Conservation (phyloP, 805 yeast genomes). For the Candida adriatica region DNA sequence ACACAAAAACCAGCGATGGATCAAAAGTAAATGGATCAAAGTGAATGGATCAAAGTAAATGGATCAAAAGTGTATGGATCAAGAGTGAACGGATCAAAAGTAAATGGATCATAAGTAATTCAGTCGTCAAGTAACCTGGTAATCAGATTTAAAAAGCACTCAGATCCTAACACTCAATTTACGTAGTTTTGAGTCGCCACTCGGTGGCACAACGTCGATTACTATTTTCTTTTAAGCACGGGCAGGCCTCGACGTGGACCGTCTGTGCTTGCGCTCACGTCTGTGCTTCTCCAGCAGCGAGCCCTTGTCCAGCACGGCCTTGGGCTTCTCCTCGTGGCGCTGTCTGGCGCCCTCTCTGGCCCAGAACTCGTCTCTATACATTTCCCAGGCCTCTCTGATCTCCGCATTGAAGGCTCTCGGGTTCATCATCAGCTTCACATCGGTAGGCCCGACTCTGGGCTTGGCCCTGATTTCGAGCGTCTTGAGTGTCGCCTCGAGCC, state of each 20-base stretch:
- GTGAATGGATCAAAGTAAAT: no score
- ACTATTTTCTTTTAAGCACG: no score
- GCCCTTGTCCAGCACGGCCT: slow-evolving; percentile 21
- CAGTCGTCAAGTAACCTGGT: no score
- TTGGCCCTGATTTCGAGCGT: slow-evolving; percentile 35
- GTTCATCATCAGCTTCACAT: slow-evolving; percentile 73
- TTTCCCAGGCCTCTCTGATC: slow-evolving; percentile 90
- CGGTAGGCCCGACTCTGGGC: slow-evolving; percentile 66
- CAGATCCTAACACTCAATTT: no score
- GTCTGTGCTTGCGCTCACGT: slow-evolving; percentile 33
- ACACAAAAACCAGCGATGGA: neutral
- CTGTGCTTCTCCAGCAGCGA: slow-evolving; percentile 31
- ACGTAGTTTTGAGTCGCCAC: no score
- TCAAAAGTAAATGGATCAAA: no score
- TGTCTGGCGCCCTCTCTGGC: slow-evolving; percentile 70
- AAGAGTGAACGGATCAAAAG: no score
- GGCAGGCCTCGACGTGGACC: no score
- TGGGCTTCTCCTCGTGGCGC: slow-evolving; percentile 23
- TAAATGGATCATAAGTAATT: no score
- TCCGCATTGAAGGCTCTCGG: slow-evolving; percentile 79
- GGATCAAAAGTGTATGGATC: no score
- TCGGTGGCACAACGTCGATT: no score
- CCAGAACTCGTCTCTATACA: slow-evolving; percentile 93
- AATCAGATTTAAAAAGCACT: no score
- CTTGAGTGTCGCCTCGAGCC: slow-evolving; percentile 10